phyloP scores from a whole-genome alignment of 2,329 filamentous ascomycete genomes.

The Colletotrichum sp. region DNA sequence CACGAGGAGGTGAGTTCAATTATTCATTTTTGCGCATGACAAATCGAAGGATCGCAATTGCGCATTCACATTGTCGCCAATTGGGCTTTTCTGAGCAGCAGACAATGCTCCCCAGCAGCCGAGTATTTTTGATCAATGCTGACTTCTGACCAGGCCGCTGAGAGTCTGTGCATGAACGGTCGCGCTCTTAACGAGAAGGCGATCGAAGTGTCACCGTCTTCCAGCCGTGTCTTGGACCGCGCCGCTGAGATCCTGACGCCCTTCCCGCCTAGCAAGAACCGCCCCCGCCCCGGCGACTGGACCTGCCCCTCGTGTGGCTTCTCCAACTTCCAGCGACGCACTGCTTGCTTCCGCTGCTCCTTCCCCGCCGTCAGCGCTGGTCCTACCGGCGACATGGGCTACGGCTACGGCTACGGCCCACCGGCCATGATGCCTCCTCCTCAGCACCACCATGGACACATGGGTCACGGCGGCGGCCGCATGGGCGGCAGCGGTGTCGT shows the following conservation, averaged over 20 bases:
- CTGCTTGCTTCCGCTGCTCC: slow-evolving; percentile 97
- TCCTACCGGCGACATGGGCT: slow-evolving; percentile 67
- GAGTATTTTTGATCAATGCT: background rate
- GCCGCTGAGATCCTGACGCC: slow-evolving; percentile 95
- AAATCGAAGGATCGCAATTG: background rate
- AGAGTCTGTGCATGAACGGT: slow-evolving; percentile 99
- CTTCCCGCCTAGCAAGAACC: slow-evolving; percentile 98
- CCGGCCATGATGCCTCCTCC: slow-evolving; percentile 82
- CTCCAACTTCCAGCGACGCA: slow-evolving; percentile 98
- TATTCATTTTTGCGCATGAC: background rate
- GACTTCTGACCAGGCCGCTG: slow-evolving; percentile 72
- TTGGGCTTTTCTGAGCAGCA: background rate
- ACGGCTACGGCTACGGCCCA: slow-evolving; percentile 70
- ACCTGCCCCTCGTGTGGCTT: slow-evolving; percentile 98
- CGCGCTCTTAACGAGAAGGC: slow-evolving; percentile 98
- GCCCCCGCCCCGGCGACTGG: slow-evolving; percentile 96
- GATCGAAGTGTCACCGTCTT: slow-evolving; percentile 97
- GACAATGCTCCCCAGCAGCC: background rate
- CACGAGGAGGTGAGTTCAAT: slow-evolving; percentile 88
- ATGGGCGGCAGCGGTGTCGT: slow-evolving; percentile 87
- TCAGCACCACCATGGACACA: slow-evolving; percentile 66
- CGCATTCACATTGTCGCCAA: background rate
- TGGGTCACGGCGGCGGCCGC: slow-evolving; percentile 67
- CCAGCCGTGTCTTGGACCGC: slow-evolving; percentile 93
- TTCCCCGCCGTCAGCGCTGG: slow-evolving; percentile 92